These are phyloP conservation scores for Fusarium phyllophilum DNA, from an alignment of 2,329 filamentous ascomycete genomes.

Conservation along the genomic window DNA sequence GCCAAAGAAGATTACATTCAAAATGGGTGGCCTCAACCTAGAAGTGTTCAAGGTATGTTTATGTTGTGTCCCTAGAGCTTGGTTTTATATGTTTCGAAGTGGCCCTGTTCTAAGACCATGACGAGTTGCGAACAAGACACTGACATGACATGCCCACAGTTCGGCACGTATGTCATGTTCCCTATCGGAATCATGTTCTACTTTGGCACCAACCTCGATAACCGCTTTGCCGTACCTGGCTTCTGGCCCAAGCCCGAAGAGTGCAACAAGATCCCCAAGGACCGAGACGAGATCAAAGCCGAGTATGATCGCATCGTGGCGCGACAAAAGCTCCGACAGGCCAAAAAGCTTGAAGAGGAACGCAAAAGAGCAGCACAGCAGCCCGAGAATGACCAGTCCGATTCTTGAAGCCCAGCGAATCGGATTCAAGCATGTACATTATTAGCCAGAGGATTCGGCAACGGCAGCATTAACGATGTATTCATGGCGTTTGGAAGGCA, in stretches of 20 bases:
- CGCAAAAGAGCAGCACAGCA: conserved; percentile 41
- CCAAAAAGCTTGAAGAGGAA: conserved; percentile 52
- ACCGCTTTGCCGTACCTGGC: conserved; percentile 84
- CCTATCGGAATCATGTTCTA: conserved; percentile 99
- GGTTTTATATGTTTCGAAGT: background rate
- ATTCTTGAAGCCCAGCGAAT: conserved; percentile 23
- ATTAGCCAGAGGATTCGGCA: conserved; percentile 15
- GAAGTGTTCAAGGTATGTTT: conserved; percentile 88
- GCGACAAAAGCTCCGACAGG: conserved; percentile 79
- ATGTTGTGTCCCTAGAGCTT: background rate
- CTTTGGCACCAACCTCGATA: conserved; percentile 97
- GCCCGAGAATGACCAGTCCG: conserved; percentile 15
- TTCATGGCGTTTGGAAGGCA: conserved; percentile 42
- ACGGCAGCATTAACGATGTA: conserved; percentile 25
- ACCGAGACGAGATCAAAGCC: conserved; percentile 82
- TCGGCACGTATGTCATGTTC: conserved; percentile 98
- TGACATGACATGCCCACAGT: conserved; percentile 63
- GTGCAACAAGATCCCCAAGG: conserved; percentile 79
- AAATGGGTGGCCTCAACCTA: conserved; percentile 84
- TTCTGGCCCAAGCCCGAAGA: conserved; percentile 92
- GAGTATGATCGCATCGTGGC: conserved; percentile 80
- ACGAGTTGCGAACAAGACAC: background rate
- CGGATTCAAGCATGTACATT: conserved; percentile 34
- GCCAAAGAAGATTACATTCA: conserved; percentile 19
- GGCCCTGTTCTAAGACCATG: background rate